phyloP scores from a whole-genome alignment of 441 rosid species.

The Croton setiger region DNA sequence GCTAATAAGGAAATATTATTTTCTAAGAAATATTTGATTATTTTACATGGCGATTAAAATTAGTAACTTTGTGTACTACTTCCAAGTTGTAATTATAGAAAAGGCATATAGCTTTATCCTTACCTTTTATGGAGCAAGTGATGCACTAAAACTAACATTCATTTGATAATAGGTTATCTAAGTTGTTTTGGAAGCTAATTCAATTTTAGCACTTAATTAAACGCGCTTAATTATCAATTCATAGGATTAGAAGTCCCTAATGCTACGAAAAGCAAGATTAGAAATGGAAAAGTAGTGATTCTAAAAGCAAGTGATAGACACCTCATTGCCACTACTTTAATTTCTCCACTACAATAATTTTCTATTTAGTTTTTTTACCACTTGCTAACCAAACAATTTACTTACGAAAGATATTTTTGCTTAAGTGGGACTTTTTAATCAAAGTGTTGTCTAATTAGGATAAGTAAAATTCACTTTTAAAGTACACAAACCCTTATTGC shows the following conservation, averaged over 20 bases:
- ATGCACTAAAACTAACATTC: background rate
- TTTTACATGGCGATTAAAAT: too few relatives aligned
- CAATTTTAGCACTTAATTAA: too few relatives aligned
- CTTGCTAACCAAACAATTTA: background rate
- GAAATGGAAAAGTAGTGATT: background rate
- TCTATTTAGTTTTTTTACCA: background rate
- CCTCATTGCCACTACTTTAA: constrained; percentile 3
- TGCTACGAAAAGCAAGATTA: too few relatives aligned
- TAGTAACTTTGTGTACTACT: too few relatives aligned
- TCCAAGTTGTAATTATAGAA: background rate
- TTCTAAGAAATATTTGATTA: too few relatives aligned
- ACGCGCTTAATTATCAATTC: too few relatives aligned
- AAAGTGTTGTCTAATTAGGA: too few relatives aligned
- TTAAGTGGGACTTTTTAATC: too few relatives aligned
- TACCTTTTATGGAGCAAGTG: background rate
- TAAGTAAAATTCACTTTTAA: too few relatives aligned
- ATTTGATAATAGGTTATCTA: background rate
- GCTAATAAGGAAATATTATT: too few relatives aligned
- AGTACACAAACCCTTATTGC: too few relatives aligned
- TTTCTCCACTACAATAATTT: background rate
- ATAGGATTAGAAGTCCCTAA: background rate
- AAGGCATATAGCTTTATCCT: background rate
- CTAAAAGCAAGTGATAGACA: constrained; percentile 1
- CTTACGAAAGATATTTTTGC: background rate
- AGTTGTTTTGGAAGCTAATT: too few relatives aligned